phyloP scores from a whole-genome alignment of 768 basidiomycete species.

The Goffeauzyma gilvescens region DNA sequence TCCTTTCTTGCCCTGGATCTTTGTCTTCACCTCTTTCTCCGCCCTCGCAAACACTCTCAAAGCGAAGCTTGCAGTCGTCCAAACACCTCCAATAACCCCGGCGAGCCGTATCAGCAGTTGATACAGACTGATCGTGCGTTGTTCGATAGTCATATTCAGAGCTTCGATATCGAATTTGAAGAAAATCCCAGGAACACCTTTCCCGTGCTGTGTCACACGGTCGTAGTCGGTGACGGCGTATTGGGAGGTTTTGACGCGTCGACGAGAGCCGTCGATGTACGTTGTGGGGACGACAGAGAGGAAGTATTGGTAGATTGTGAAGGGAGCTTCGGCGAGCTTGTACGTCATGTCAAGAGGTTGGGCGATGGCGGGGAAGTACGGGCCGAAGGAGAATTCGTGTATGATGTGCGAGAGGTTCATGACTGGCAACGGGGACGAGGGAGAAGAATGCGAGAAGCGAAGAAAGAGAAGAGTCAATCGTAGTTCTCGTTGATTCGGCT shows the following conservation, averaged over 20 bases:
- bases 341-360: constrained; percentile 87
- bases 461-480: too few relatives aligned
- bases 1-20: constrained; percentile 1
- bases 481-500: too few relatives aligned
- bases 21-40: constrained; percentile 20
- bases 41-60: constrained; percentile 27
- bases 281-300: constrained; percentile 88
- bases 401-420: constrained; percentile 97
- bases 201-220: constrained; percentile 51
- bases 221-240: constrained; percentile 91
- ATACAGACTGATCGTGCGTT: constrained; percentile 63
- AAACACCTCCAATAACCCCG: constrained; percentile 57
- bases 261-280: constrained; percentile 39
- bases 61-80: constrained; percentile 29
- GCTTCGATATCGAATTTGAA: constrained; percentile 97
- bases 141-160: constrained; percentile 61
- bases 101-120: constrained; percentile 66
- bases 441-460: too few relatives aligned
- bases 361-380: constrained; percentile 81
- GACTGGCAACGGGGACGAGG: too few relatives aligned
- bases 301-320: constrained; percentile 85
- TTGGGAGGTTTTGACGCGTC: constrained; percentile 37
- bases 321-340: constrained; percentile 51
- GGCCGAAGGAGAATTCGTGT: constrained; percentile 89
- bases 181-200: constrained; percentile 76